Evolutionary conservation across 2,329 filamentous ascomycete species (phyloP), one percentile per base, ranked within the genome.

Genomic region (Xenoacremonium recifei): DNA sequence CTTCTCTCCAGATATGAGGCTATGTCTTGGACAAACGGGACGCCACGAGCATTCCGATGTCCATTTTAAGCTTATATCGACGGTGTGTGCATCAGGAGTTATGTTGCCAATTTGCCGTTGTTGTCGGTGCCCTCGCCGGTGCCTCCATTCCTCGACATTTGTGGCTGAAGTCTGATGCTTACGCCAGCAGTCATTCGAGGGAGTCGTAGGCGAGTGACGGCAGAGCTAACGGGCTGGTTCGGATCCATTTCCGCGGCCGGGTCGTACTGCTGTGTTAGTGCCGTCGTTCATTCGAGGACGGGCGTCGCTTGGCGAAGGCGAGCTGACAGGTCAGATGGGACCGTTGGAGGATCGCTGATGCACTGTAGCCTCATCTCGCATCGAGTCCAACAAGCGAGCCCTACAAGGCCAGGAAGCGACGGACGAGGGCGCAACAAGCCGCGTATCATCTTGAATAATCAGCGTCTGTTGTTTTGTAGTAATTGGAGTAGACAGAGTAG

Each of bases 51-150:
- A 35, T 25, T 27, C 35, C 30, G 25, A 39, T n/a, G 31, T 29
- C 35, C 36, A 18, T 39, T 53, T 58, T 58, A 57, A 58, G 51
- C 54, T 57, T 57, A 58, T 58, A 51, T 58, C 37, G 47, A 45
- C 49, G 20, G 29, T 39, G 38, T 44, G 44, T 51, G 42, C 41
- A 33, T 39, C 31, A 9, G n/a, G 17, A 5, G n/a, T 17, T 11
- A 6, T 17, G n/a, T 18, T 18, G 15, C n/a, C 31, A 11, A 18
- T 16, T 34, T n/a, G 6, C 12, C n/a, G 12, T 34, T 5, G n/a
- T 16, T 11, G 5, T 34, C 12, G n/a, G n/a, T 34, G n/a, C n/a
- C n/a, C n/a, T n/a, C 31, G 31, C 31, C 5, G n/a, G 17, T 34
- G 12, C n/a, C n/a, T 12, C 31, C 31, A 19, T 19, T 4, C 15